A percentile compares a stretch with the other conserved stretches of the same genome.
Conservation (phyloP, 768 basidiomycete genomes). For the Kwoniella europaea region DNA sequence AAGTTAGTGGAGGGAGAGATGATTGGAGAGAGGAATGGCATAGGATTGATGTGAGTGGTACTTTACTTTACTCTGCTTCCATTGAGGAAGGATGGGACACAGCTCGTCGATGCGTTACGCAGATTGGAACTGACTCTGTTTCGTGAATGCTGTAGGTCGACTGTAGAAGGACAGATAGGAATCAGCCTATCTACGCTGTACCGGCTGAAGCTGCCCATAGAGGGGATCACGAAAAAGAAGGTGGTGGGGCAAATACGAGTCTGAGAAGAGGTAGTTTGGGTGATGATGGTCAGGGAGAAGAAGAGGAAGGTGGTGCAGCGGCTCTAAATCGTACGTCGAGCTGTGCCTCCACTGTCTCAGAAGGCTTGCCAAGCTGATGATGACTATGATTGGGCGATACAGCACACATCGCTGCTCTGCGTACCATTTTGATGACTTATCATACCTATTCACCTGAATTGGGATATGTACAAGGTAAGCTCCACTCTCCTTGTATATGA, state of each 20-base stretch:
- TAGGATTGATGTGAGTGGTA: conserved; percentile 53
- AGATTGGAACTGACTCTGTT: background rate
- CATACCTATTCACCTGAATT: conserved; percentile 56
- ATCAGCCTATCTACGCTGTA: conserved; percentile 81
- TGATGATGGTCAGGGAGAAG: conserved; percentile 33
- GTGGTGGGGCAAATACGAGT: conserved; percentile 50
- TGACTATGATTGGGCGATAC: background rate
- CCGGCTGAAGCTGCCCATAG: conserved; percentile 35
- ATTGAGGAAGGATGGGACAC: too few relatives aligned
- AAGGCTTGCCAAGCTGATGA: conserved; percentile 23
- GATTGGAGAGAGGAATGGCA: conserved; percentile 77
- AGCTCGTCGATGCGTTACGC: too few relatives aligned
- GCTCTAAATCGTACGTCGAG: conserved; percentile 52
- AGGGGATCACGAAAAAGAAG: conserved; percentile 65
- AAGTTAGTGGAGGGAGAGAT: conserved; percentile 51
- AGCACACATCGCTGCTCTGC: conserved; percentile 82
- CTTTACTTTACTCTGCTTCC: background rate
- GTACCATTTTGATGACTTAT: conserved; percentile 77
- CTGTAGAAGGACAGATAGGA: conserved; percentile 92
- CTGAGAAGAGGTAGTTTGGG: conserved; percentile 8
- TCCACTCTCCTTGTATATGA: too few relatives aligned
- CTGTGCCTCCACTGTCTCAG: too few relatives aligned
- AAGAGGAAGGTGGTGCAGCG: conserved; percentile 55
- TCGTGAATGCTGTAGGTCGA: conserved; percentile 71
- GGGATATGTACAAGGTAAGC: conserved; percentile 86